A percentile compares a stretch with the other conserved stretches of the same genome.
Conservation (phyloP, 441 rosid species). For the Jatropha podagrica region DNA sequence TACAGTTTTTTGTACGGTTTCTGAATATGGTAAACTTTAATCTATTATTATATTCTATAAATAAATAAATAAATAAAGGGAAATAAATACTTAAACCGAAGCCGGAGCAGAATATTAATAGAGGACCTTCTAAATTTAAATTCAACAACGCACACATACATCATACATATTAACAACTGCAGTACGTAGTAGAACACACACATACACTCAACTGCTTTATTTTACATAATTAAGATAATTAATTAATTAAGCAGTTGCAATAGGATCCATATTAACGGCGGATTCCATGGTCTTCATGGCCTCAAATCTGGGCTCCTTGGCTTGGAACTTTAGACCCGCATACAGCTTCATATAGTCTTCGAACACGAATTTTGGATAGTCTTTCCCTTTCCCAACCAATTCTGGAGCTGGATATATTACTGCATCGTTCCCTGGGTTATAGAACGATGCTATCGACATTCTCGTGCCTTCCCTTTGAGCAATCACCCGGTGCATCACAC, state of each 20-base stretch:
- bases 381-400: constrained; percentile 48
- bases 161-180: no score
- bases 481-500: constrained; percentile 63
- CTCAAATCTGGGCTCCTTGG: constrained; percentile 91
- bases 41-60: no score
- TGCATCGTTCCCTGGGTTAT: constrained; percentile 88
- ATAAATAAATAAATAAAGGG: no score
- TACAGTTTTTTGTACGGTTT: no score
- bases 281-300: constrained; percentile 68
- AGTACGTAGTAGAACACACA: no score
- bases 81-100: no score
- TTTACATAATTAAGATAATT: no score
- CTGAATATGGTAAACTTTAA: no score
- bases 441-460: constrained; percentile 95
- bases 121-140: no score
- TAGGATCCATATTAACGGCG: constrained; percentile 30
- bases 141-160: no score
- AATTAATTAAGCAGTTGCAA: constrained; percentile 46
- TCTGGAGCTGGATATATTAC: constrained; percentile 77
- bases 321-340: constrained; percentile 69
- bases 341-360: constrained; percentile 94
- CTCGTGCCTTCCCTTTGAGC: constrained; percentile 70
- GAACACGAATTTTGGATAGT: constrained; percentile 78
- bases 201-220: no score
- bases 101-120: no score